Percentiles rank a stretch among this genome's conserved stretches.
Conservation (phyloP, 2,329 filamentous ascomycete genomes). For the Myriosclerotinia curreyana region DNA sequence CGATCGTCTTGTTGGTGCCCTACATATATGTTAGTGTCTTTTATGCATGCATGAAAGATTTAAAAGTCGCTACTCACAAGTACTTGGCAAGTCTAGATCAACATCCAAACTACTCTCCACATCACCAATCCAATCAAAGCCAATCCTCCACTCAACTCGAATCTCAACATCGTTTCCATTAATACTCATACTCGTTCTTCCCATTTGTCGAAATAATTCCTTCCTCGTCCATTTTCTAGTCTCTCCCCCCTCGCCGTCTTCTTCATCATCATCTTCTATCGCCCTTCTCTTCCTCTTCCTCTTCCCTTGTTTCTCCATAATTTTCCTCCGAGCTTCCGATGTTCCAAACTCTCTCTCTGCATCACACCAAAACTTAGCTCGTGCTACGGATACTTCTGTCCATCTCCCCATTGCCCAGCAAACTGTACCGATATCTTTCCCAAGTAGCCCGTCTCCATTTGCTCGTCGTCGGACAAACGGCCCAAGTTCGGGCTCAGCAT, state of each 20-base stretch:
- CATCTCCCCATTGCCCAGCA: conserved; percentile 69
- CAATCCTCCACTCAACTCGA: conserved; percentile 59
- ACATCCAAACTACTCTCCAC: conserved; percentile 57
- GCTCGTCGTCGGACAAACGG: conserved; percentile 44
- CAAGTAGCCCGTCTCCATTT: conserved; percentile 45
- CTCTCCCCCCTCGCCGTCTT: conserved; percentile 29
- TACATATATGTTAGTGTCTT: conserved; percentile 37
- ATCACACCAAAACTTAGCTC: conserved; percentile 61
- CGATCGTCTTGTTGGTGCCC: conserved; percentile 59
- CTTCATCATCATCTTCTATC: conserved; percentile 40
- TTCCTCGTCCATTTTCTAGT: conserved; percentile 40
- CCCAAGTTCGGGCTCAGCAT: conserved; percentile 57
- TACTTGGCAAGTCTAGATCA: conserved; percentile 55
- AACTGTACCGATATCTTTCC: conserved; percentile 57
- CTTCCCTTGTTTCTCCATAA: conserved; percentile 24
- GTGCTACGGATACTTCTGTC: conserved; percentile 57
- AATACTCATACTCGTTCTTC: conserved; percentile 47
- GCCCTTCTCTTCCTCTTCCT: conserved; percentile 29
- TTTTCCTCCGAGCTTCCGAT: conserved; percentile 35
- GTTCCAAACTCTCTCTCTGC: conserved; percentile 50
- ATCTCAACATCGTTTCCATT: conserved; percentile 34
- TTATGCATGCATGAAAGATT: background rate
- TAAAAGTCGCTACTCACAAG: conserved; percentile 52
- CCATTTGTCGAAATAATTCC: conserved; percentile 54
- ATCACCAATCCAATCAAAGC: conserved; percentile 72